These are phyloP conservation scores for Kwoniella sp. DNA, from an alignment of 768 basidiomycete genomes.

Conservation along the genomic window DNA sequence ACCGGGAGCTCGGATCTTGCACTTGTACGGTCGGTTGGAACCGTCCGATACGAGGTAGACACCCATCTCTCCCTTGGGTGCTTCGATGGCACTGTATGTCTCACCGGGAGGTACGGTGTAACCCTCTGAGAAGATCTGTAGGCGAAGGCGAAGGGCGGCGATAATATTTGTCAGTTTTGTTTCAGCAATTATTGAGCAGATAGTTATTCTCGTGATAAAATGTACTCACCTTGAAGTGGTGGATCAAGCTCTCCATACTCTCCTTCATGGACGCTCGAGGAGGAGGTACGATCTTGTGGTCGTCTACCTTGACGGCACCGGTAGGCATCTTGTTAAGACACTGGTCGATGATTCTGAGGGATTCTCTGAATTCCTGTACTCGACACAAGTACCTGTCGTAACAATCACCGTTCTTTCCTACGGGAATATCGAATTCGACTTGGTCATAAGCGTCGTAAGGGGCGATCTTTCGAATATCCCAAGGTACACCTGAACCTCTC, in stretches of 20 bases:
- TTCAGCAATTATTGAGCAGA: no score
- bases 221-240: slow-evolving; percentile 84
- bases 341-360: slow-evolving; percentile 80
- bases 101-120: slow-evolving; percentile 88
- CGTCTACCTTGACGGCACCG: slow-evolving; percentile 90
- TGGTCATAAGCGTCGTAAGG: slow-evolving; percentile 98
- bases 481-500: slow-evolving; percentile 85
- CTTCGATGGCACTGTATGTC: slow-evolving; percentile 96
- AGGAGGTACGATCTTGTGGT: slow-evolving; percentile 95
- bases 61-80: slow-evolving; percentile 98
- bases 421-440: slow-evolving; percentile 97
- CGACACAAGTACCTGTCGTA: slow-evolving; percentile 97
- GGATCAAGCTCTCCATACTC: slow-evolving; percentile 95
- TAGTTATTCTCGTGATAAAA: background rate
- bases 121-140: slow-evolving; percentile 91
- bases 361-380: slow-evolving; percentile 97
- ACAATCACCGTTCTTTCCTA: slow-evolving; percentile 95
- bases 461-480: slow-evolving; percentile 84
- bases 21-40: slow-evolving; percentile 91
- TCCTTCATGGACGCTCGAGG: slow-evolving; percentile 99
- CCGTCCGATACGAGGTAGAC: slow-evolving; percentile 98
- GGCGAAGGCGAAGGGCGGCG: background rate
- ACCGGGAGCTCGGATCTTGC: slow-evolving; percentile 94
- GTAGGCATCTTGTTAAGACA: slow-evolving; percentile 96
- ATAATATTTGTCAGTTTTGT: background rate